Evolutionary conservation across 2,329 filamentous ascomycete genomes (phyloP).

Genomic region (Phaeoacremonium minimum): DNA sequence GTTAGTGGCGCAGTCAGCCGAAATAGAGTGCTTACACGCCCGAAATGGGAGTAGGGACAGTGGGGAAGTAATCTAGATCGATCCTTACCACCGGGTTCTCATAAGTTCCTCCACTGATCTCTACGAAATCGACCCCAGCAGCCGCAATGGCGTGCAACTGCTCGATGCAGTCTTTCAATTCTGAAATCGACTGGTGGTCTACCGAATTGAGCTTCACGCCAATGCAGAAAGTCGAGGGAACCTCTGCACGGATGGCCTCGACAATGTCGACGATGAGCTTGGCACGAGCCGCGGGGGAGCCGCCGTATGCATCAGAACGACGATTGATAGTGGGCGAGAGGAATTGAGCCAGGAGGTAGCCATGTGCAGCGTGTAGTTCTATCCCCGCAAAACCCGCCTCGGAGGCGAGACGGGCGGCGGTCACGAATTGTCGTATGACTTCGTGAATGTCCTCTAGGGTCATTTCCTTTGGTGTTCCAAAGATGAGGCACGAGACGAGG

Average conservation of each 20-base stretch:
- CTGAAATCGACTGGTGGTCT: slow-evolving; percentile 44
- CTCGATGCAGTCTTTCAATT: slow-evolving; percentile 48
- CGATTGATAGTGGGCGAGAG: slow-evolving; percentile 43
- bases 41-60: not conserved
- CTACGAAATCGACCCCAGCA: slow-evolving; percentile 60
- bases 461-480: slow-evolving; percentile 55
- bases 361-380: slow-evolving; percentile 47
- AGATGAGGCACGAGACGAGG: slow-evolving; percentile 26
- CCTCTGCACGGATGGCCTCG: slow-evolving; percentile 30
- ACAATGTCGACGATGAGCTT: slow-evolving; percentile 48
- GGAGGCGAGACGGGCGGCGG: slow-evolving; percentile 41
- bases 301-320: slow-evolving; percentile 53
- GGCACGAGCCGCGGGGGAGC: slow-evolving; percentile 40
- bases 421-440: slow-evolving; percentile 47
- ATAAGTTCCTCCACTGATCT: slow-evolving; percentile 61
- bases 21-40: slow-evolving; percentile 1
- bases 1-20: not conserved
- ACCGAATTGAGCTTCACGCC: slow-evolving; percentile 54
- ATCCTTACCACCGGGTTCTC: slow-evolving; percentile 42
- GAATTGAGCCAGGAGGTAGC: slow-evolving; percentile 55
- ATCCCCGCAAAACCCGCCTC: slow-evolving; percentile 41
- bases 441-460: slow-evolving; percentile 45
- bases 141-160: slow-evolving; percentile 48
- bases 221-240: slow-evolving; percentile 38
- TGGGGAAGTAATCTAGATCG: not conserved